Percentiles rank a stretch among this genome's conserved stretches.
phyloP scores from a whole-genome alignment of 2,329 filamentous ascomycete genomes.

The Pestalotiopsis fici region DNA sequence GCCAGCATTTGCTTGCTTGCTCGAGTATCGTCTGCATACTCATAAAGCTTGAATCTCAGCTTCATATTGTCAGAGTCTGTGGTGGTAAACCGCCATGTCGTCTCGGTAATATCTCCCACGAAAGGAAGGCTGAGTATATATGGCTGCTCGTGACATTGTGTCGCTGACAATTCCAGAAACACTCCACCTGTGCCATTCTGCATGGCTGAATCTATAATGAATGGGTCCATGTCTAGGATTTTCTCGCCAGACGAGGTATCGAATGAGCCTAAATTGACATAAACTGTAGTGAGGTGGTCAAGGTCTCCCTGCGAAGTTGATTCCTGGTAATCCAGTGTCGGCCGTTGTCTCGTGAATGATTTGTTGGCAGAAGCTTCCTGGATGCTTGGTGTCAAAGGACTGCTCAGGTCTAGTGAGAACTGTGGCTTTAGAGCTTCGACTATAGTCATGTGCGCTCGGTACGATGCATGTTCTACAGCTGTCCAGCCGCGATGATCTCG shows the following conservation, averaged over 20 bases:
- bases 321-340: neutral
- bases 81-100: conserved; percentile 10
- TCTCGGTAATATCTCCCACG: conserved; percentile 4
- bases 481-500: conserved; percentile 13
- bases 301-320: neutral
- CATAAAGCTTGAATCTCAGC: conserved; percentile 11
- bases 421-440: neutral
- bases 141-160: conserved; percentile 1
- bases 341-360: neutral
- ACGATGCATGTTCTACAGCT: conserved; percentile 12
- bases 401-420: neutral
- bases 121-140: conserved; percentile 7
- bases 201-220: neutral
- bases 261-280: conserved; percentile 13
- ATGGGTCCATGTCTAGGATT: neutral
- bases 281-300: neutral
- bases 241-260: neutral
- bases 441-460: conserved; percentile 11
- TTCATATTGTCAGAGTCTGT: conserved; percentile 1
- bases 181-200: neutral
- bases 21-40: neutral
- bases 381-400: neutral
- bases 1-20: neutral
- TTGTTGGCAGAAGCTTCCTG: neutral
- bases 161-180: conserved; percentile 6